phyloP scores from a whole-genome alignment of 345 rosid species.

The Acer campestre region DNA sequence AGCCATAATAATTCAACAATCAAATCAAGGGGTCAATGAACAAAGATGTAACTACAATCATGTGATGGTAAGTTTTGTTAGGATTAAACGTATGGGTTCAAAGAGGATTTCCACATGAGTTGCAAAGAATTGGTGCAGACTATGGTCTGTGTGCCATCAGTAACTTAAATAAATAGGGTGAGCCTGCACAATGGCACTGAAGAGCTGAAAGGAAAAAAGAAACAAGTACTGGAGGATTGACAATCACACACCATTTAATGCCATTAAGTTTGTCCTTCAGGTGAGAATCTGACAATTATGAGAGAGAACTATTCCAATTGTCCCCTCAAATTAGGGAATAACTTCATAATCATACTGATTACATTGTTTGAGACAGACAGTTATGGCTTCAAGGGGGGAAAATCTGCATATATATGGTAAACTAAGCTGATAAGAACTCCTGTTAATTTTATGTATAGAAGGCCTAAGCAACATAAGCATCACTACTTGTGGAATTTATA shows the following conservation, averaged over 20 bases:
- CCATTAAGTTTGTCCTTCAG: neutral
- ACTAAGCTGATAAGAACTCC: neutral
- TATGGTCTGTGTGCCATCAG: neutral
- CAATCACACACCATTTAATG: too few relatives aligned
- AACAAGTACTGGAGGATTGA: neutral
- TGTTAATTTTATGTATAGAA: neutral
- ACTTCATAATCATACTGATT: neutral
- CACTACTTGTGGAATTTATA: neutral
- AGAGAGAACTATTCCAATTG: neutral
- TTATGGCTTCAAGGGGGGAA: neutral
- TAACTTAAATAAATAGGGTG: neutral
- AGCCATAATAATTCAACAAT: neutral
- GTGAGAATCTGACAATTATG: neutral
- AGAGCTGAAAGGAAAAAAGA: neutral
- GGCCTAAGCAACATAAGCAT: neutral
- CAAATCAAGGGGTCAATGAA: neutral
- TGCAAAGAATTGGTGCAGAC: neutral
- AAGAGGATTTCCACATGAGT: neutral
- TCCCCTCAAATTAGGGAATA: neutral
- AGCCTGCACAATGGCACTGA: neutral
- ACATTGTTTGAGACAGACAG: neutral
- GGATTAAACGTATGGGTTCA: neutral
- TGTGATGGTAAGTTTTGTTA: neutral
- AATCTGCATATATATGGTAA: neutral
- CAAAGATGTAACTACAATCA: neutral